A percentile compares a stretch with the other conserved stretches of the same genome.
These are phyloP conservation scores for Pseudopyricularia cyperi DNA, from an alignment of 2,329 filamentous ascomycete genomes.

Conservation along the genomic window DNA sequence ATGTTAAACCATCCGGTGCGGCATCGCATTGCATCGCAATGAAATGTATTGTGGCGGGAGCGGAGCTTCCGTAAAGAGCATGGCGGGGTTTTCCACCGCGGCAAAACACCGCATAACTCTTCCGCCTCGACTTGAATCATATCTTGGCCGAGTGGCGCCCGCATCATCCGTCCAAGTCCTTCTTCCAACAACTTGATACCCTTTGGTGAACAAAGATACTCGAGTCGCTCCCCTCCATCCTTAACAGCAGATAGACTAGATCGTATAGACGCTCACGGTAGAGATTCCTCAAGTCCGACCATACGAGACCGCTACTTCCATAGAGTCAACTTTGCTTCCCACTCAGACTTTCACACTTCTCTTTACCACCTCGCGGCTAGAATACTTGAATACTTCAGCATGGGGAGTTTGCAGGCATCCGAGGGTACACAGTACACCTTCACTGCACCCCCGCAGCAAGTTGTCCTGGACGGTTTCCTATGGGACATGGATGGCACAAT, in stretches of 20 bases:
- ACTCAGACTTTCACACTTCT: neutral
- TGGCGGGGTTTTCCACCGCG: neutral
- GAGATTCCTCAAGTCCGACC: too few relatives aligned
- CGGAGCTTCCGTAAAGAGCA: conserved; percentile 3
- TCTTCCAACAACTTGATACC: too few relatives aligned
- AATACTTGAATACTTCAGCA: neutral
- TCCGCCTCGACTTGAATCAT: neutral
- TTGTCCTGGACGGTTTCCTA: conserved; percentile 42
- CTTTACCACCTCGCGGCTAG: neutral
- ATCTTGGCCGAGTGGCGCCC: too few relatives aligned
- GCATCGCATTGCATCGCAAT: neutral
- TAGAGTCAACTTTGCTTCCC: too few relatives aligned
- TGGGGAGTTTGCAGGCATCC: neutral
- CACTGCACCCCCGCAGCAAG: conserved; percentile 28
- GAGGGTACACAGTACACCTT: conserved; percentile 16
- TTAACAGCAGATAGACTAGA: too few relatives aligned
- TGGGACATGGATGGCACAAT: conserved; percentile 77
- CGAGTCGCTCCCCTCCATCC: too few relatives aligned
- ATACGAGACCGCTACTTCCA: too few relatives aligned
- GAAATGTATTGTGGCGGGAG: neutral
- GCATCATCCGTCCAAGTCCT: too few relatives aligned
- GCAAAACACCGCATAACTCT: neutral
- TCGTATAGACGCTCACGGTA: too few relatives aligned
- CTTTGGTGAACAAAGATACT: too few relatives aligned
- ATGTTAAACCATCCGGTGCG: neutral